phyloP scores from a whole-genome alignment of 331 rosid genomes.

The Quercus tomentella region DNA sequence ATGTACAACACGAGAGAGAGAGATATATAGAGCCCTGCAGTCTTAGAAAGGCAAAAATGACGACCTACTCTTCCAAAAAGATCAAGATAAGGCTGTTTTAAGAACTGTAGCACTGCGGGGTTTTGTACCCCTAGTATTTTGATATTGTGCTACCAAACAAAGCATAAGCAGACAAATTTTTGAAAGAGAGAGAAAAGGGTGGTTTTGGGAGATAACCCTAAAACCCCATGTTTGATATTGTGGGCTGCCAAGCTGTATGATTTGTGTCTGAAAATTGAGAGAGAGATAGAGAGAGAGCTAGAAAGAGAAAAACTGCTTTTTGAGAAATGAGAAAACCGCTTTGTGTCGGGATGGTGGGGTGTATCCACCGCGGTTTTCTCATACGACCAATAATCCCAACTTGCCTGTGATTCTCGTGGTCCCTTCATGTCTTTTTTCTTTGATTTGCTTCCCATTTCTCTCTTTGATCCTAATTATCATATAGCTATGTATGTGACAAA shows the following conservation, averaged over 20 bases:
- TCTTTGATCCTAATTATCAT: neutral
- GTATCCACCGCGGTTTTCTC: conserved; percentile 69
- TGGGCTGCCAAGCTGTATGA: conserved; percentile 45
- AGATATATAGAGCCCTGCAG: neutral
- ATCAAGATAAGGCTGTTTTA: conserved; percentile 9
- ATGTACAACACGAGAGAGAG: conserved; percentile 1
- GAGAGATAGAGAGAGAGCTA: conserved; percentile 6
- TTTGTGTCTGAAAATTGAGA: neutral
- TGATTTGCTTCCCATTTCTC: conserved; percentile 1
- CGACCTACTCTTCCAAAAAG: conserved; percentile 17
- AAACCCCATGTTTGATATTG: conserved; percentile 31
- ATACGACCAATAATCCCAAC: conserved; percentile 13
- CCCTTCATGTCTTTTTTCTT: conserved; percentile 19
- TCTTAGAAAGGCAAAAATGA: conserved; percentile 13
- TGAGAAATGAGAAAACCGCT: conserved; percentile 37
- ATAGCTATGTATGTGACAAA: neutral
- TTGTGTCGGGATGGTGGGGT: conserved; percentile 53
- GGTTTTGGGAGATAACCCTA: conserved; percentile 26
- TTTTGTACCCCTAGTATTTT: conserved; percentile 10
- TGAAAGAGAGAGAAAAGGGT: conserved; percentile 17
- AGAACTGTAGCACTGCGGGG: conserved; percentile 5
- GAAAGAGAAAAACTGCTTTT: conserved; percentile 30
- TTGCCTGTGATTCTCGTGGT: conserved; percentile 53
- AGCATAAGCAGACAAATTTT: conserved; percentile 22
- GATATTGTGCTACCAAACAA: conserved; percentile 15